Evolutionary conservation across 345 rosid genomes (phyloP), one percentile per base, ranked within the genome.

Genomic region (Melaleuca alternifolia): DNA sequence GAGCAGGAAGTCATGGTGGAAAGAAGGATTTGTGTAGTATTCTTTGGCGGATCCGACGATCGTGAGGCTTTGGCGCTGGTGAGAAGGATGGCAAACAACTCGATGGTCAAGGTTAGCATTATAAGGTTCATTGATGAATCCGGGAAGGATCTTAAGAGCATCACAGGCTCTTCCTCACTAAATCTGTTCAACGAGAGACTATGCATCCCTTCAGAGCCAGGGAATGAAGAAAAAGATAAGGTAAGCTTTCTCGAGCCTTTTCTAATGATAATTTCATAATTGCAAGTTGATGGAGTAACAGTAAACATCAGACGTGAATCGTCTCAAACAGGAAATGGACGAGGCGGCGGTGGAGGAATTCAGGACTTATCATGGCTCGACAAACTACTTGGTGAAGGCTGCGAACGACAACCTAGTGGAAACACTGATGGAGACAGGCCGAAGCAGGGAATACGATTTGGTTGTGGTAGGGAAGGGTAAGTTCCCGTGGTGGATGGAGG

Each of bases 1-100:
- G 37, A 82, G 79, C 54, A 84, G 81, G 37, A 79, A 88, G 56
- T 77, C 84, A 18, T 37, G 0, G 88, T 82, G 59, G 90, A 86
- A 13, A 94, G 92, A 62, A 89, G 89, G 87, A 92, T 95, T 23
- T 95, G 98, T 59, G 84, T 95, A 0, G 11, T 95, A 15, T 95
- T 95, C 86, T 94, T 94, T 37, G 98, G 99, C 16, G 98, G 99
- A 30, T 91, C 94, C 1, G 99, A 96, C 84, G 98, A 95, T 48
- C 93, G 98, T 2, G 96, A 95, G 90, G 96, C 95, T 14, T 83
- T 96, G 85, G 95, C 92, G 85, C 88, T 96, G 20, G 94, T 95
- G n/a, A 93, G 94, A 16, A 89, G 96, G 84, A 95, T 94, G 96
- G 96, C 95, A 0, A 95, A 94, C 84, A 95, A 96, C 51, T 94